Base-by-base conservation (phyloP, 2,329 filamentous ascomycete species). In the Claviceps africana region DNA sequence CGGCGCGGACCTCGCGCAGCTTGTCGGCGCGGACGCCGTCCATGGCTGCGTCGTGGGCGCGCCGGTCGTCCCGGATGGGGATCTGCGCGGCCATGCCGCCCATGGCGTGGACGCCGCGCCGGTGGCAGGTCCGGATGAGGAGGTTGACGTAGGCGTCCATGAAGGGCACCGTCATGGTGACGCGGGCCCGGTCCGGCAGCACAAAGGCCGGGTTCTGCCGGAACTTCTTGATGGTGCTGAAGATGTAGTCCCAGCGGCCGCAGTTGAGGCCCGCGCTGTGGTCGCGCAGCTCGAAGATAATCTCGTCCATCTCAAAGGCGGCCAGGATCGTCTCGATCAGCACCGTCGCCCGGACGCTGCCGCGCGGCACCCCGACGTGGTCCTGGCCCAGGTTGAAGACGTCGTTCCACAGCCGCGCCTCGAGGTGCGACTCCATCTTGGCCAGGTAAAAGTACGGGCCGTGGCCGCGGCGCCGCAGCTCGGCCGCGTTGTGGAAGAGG, bases 221-320 rank as follows among this genome's bases (percentile, higher is more conserved):
- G 85, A 97, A 95, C 72, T 95, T 95, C 81, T 98, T 98, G 77
- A 98, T 97, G 65, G 91, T 88, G 69, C 86, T 93, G 79, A 98
- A 98, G 73, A 98, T 97, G 78, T 98, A 98, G 68, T 98, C 93
- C 93, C 93, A 98, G 60, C 93, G 86, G 58, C 93, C 93, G 71
- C 93, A 97, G 82, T 98, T 98, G 64, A 98, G 81, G 47, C 93
- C 93, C 7, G 91, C 86, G 68, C 85, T 91, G 77, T 98, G 93
- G 66, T 97, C 91, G 55, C 93, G 86, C 60, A 98, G 84, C 75
- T 97, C 93, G 71, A 96, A 98, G 72, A 98, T 97, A 72, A 98
- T 97, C 82, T 98, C 93, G 63, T 98, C 93, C 93, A 98, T 98
- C 78, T 98, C 93, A 64, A 98, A 98, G 17, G 91, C 93, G 43